A percentile compares a stretch with the other conserved stretches of the same genome.
These are phyloP conservation scores for Ensete glaucum DNA, from an alignment of 176 grass and related monocot species.

Conservation along the genomic window DNA sequence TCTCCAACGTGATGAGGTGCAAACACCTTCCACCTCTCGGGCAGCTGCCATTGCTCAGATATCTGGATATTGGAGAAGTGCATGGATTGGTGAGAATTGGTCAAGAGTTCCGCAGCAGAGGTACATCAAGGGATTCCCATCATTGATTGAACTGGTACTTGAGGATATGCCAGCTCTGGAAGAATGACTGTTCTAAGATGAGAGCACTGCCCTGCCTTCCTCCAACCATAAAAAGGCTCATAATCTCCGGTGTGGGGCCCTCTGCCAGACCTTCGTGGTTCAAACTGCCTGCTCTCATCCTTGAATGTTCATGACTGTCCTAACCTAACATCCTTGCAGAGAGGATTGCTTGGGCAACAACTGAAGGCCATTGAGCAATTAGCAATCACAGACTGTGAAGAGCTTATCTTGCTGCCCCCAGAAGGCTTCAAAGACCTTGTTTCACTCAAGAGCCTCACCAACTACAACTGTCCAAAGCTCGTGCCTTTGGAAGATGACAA, in stretches of 20 bases:
- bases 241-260: slow-evolving; percentile 49
- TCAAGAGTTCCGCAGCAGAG: slow-evolving; percentile 44
- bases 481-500: slow-evolving; percentile 21
- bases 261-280: slow-evolving; percentile 40
- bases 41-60: slow-evolving; percentile 42
- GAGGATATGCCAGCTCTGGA: slow-evolving; percentile 39
- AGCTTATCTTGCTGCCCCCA: slow-evolving; percentile 34
- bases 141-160: slow-evolving; percentile 45
- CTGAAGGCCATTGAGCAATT: slow-evolving; percentile 33
- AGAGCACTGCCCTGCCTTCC: slow-evolving; percentile 40
- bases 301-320: slow-evolving; percentile 49
- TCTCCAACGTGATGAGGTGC: slow-evolving; percentile 47
- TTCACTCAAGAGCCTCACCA: slow-evolving; percentile 47
- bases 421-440: slow-evolving; percentile 39
- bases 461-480: slow-evolving; percentile 43
- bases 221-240: slow-evolving; percentile 36
- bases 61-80: slow-evolving; percentile 40
- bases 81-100: slow-evolving; percentile 32
- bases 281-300: slow-evolving; percentile 12
- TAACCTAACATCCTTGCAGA: slow-evolving; percentile 45
- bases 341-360: slow-evolving; percentile 37
- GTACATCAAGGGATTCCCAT: slow-evolving; percentile 34
- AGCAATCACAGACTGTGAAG: slow-evolving; percentile 36
- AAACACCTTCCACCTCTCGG: slow-evolving; percentile 45
- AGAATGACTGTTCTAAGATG: slow-evolving; percentile 41